Evolutionary conservation across 1,284 basidiomycete genomes (phyloP).

Genomic region (Leccinum huronense): DNA sequence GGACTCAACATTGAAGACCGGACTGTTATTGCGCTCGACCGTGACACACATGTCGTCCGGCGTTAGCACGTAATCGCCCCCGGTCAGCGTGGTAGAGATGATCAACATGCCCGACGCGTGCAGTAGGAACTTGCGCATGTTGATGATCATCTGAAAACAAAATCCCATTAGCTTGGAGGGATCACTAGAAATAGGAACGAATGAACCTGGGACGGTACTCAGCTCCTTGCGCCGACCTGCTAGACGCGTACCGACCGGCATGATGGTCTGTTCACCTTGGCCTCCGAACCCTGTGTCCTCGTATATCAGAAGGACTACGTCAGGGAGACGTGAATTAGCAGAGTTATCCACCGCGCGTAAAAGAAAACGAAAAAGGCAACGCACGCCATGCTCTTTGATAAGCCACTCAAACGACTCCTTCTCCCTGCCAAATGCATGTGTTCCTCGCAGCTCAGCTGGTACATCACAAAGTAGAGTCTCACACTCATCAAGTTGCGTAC

Average conservation of each 20-base stretch:
- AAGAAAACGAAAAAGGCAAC: slow-evolving; percentile 32
- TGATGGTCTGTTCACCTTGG: slow-evolving; percentile 61
- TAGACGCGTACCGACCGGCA: slow-evolving; percentile 84
- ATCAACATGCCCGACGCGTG: slow-evolving; percentile 84
- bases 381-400: slow-evolving; percentile 87
- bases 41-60: slow-evolving; percentile 84
- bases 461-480: slow-evolving; percentile 95
- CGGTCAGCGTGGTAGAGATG: slow-evolving; percentile 87
- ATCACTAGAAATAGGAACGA: slow-evolving; percentile 4
- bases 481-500: slow-evolving; percentile 79
- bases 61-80: slow-evolving; percentile 95
- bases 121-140: slow-evolving; percentile 94
- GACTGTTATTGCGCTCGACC: slow-evolving; percentile 85
- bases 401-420: slow-evolving; percentile 94
- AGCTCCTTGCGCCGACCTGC: slow-evolving; percentile 82
- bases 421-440: slow-evolving; percentile 93
- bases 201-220: slow-evolving; percentile 66
- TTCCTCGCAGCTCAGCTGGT: slow-evolving; percentile 91
- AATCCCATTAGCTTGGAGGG: neutral
- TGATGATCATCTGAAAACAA: slow-evolving; percentile 77
- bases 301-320: slow-evolving; percentile 77
- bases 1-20: slow-evolving; percentile 85
- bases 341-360: neutral
- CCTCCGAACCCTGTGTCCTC: slow-evolving; percentile 60
- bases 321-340: neutral